These are phyloP conservation scores for Trichoderma endophyticum DNA, from an alignment of 2,329 filamentous ascomycete genomes.

Conservation along the genomic window DNA sequence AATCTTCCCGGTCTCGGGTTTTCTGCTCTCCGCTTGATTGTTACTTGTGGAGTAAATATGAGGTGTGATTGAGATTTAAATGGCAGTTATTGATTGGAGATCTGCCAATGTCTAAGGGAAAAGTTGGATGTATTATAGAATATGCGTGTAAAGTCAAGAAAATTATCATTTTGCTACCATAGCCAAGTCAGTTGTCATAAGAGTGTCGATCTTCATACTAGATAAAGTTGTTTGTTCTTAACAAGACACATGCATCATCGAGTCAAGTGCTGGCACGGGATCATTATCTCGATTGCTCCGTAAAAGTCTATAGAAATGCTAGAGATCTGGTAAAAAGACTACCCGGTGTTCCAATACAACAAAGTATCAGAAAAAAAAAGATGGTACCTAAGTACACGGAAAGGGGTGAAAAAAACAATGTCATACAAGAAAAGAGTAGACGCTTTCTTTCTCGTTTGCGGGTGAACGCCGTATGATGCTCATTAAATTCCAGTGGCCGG, in stretches of 20 bases:
- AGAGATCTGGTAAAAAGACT: not conserved
- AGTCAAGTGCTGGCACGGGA: not conserved
- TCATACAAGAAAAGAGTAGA: not conserved
- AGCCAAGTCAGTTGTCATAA: not conserved
- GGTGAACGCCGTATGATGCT: slow-evolving; percentile 31
- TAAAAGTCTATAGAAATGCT: not conserved
- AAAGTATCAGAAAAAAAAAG: not conserved
- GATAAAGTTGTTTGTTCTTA: not conserved
- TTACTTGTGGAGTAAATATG: not conserved
- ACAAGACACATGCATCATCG: not conserved
- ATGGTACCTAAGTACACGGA: not conserved
- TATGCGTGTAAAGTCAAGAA: not conserved
- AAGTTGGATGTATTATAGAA: not conserved
- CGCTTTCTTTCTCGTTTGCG: not conserved
- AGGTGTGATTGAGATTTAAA: not conserved
- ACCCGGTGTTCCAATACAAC: not conserved
- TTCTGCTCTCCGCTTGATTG: too few species aligned
- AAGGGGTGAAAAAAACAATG: not conserved
- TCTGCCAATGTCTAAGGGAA: not conserved
- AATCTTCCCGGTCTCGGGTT: too few species aligned
- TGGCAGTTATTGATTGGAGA: not conserved
- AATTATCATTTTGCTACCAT: not conserved
- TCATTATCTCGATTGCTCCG: not conserved
- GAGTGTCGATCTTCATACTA: not conserved
- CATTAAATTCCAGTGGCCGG: slow-evolving; percentile 48